phyloP scores from a whole-genome alignment of 2,329 filamentous ascomycete genomes.

The Aspergillus ochraceoroseus region DNA sequence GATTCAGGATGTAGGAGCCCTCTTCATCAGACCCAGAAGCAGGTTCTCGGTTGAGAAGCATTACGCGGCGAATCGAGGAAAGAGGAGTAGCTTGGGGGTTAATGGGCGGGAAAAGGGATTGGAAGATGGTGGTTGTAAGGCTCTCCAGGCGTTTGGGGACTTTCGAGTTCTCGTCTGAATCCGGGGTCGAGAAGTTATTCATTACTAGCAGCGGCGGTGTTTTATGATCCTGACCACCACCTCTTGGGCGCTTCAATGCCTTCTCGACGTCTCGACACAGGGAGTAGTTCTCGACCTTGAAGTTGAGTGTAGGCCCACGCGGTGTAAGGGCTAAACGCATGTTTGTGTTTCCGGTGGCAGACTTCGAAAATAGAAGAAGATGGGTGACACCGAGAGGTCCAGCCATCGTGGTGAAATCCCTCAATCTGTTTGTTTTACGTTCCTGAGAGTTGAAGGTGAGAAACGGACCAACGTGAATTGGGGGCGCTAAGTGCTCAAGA shows the following conservation, averaged over 20 bases:
- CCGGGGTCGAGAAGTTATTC: slow-evolving; percentile 85
- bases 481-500: not conserved
- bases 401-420: slow-evolving; percentile 93
- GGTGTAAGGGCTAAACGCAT: slow-evolving; percentile 82
- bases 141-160: slow-evolving; percentile 93
- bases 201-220: slow-evolving; percentile 89
- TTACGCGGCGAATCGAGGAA: slow-evolving; percentile 83
- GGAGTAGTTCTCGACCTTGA: slow-evolving; percentile 90
- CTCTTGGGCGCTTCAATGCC: slow-evolving; percentile 75
- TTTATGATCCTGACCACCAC: slow-evolving; percentile 77
- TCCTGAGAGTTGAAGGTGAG: slow-evolving; percentile 47
- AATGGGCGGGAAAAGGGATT: slow-evolving; percentile 92
- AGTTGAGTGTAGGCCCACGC: slow-evolving; percentile 86
- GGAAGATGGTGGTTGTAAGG: slow-evolving; percentile 88
- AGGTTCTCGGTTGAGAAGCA: slow-evolving; percentile 79
- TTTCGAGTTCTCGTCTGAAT: slow-evolving; percentile 52
- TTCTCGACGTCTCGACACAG: slow-evolving; percentile 84
- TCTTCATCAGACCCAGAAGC: slow-evolving; percentile 43
- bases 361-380: slow-evolving; percentile 86
- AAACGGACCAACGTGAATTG: not conserved
- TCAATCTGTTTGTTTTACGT: slow-evolving; percentile 76
- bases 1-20: slow-evolving; percentile 73
- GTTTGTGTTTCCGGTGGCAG: slow-evolving; percentile 85
- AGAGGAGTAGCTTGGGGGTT: slow-evolving; percentile 86
- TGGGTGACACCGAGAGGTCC: slow-evolving; percentile 91